Conservation (phyloP, 495 filamentous ascomycete species). For the Hypoxylon lienhwacheense region DNA sequence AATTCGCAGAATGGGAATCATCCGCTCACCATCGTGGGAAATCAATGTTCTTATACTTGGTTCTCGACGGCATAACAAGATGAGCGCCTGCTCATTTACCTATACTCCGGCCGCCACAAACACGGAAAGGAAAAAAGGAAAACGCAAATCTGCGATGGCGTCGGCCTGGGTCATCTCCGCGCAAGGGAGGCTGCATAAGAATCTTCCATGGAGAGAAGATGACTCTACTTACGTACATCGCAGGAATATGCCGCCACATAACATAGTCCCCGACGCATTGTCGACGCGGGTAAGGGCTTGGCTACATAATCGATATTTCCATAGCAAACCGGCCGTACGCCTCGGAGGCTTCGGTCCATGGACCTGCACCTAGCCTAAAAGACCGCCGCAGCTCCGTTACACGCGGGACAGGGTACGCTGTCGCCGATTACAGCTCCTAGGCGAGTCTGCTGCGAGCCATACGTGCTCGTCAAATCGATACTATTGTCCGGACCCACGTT, state of each 20-base stretch:
- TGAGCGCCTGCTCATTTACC: not conserved
- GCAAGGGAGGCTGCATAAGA: slow-evolving; percentile 14
- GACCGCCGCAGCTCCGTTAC: not conserved
- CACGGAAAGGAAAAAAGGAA: too few species aligned
- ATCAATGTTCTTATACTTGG: slow-evolving; percentile 11
- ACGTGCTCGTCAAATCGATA: not conserved
- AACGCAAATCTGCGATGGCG: not conserved
- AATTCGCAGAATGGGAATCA: too few species aligned
- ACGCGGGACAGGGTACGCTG: slow-evolving; percentile 4
- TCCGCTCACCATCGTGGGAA: not conserved
- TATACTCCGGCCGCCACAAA: too few species aligned
- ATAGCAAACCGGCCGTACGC: not conserved
- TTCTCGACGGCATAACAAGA: not conserved
- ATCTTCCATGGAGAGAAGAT: too few species aligned
- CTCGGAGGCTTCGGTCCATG: not conserved
- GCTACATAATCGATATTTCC: not conserved
- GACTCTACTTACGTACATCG: too few species aligned
- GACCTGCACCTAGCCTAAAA: slow-evolving; percentile 7
- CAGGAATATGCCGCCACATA: not conserved
- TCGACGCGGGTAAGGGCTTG: not conserved
- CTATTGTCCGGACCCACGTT: not conserved
- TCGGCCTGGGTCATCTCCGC: slow-evolving; percentile 5
- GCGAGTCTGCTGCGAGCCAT: not conserved
- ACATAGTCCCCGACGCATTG: not conserved
- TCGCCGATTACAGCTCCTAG: not conserved